Conservation (phyloP, 78 protist genomes). For the Mastigamoeba balamuthi region DNA sequence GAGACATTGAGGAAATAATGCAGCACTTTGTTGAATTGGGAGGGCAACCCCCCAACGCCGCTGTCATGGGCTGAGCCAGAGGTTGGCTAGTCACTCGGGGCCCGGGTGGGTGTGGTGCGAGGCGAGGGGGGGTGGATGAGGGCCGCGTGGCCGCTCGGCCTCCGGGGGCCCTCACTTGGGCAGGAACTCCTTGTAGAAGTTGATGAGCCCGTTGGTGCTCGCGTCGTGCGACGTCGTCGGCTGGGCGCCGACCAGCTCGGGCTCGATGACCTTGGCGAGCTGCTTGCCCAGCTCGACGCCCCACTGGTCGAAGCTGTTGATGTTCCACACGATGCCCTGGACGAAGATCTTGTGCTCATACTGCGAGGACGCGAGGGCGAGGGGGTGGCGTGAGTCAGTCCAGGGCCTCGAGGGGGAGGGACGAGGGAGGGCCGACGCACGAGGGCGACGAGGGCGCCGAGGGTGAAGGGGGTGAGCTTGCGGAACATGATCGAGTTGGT, state of each 20-base stretch:
- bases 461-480: conserved; percentile 62
- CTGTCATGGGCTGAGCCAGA: too few species aligned
- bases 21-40: too few species aligned
- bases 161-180: too few species aligned
- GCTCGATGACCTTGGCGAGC: conserved; percentile 72
- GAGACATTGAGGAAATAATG: too few species aligned
- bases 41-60: too few species aligned
- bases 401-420: not conserved
- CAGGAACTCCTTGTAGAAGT: conserved; percentile 69
- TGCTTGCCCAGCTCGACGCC: conserved; percentile 97
- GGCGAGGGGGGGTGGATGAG: too few species aligned
- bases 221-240: conserved; percentile 56
- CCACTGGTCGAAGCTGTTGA: conserved; percentile 94
- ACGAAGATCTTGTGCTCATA: conserved; percentile 87
- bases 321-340: conserved; percentile 91
- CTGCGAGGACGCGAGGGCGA: too few species aligned
- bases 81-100: too few species aligned
- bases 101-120: too few species aligned
- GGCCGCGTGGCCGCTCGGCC: too few species aligned
- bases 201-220: conserved; percentile 85
- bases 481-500: conserved; percentile 63
- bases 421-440: not conserved
- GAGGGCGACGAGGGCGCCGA: conserved; percentile 79
- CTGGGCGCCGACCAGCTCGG: conserved; percentile 11
- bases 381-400: not conserved